A percentile compares a stretch with the other conserved stretches of the same genome.
These are phyloP conservation scores for Citrus maxima DNA, from an alignment of 345 rosid genomes.

Conservation along the genomic window DNA sequence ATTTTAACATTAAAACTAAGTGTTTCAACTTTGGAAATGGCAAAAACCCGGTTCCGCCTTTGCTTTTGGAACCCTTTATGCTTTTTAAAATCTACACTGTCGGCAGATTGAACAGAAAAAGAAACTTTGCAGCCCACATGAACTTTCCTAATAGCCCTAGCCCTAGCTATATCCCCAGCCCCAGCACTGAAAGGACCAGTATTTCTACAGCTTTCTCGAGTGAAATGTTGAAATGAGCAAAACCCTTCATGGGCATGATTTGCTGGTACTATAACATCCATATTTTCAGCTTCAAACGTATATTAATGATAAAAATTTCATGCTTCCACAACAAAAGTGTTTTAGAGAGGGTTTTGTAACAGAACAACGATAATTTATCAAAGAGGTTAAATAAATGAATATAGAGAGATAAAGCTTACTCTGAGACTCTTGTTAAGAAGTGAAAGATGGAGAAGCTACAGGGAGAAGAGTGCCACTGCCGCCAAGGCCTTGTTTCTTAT, in stretches of 20 bases:
- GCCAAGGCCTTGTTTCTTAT: slow-evolving; percentile 22
- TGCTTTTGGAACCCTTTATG: slow-evolving; percentile 33
- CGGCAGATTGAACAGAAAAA: slow-evolving; percentile 10
- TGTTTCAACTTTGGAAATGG: slow-evolving; percentile 40
- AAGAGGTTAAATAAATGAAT: background rate
- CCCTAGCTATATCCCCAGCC: slow-evolving; percentile 8
- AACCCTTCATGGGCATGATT: slow-evolving; percentile 58
- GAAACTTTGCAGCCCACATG: slow-evolving; percentile 12
- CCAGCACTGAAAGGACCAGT: slow-evolving; percentile 27
- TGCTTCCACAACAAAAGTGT: background rate
- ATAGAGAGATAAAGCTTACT: slow-evolving; percentile 10
- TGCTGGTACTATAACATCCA: slow-evolving; percentile 53
- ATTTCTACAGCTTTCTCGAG: slow-evolving; percentile 29
- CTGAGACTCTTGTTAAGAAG: background rate
- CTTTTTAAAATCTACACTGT: slow-evolving; percentile 12
- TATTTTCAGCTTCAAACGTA: slow-evolving; percentile 12
- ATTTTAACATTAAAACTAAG: slow-evolving; percentile 44
- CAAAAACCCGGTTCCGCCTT: slow-evolving; percentile 34
- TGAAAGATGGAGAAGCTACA: background rate
- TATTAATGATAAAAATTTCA: background rate
- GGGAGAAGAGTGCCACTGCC: slow-evolving; percentile 2
- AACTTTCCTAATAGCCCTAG: slow-evolving; percentile 18
- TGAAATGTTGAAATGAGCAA: slow-evolving; percentile 43
- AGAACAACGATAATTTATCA: background rate
- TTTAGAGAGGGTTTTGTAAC: slow-evolving; percentile 10